Evolutionary conservation across 768 basidiomycete species (phyloP), one percentile per base, ranked within the genome.

Genomic region (Coprinopsis marcescibilis): DNA sequence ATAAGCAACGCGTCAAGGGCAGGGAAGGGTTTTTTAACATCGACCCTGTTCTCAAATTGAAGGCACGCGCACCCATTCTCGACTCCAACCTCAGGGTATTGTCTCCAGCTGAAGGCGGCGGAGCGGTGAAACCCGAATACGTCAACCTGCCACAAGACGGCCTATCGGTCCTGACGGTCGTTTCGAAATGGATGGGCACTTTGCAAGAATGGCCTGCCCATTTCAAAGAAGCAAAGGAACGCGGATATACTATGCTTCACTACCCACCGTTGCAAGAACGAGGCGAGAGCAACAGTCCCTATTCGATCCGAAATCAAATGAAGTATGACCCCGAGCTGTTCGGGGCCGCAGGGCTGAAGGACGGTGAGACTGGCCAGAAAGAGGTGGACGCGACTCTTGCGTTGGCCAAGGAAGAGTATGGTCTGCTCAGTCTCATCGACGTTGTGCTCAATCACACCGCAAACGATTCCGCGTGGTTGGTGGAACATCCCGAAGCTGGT

Each of bases 131-230:
- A 37, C 62, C 75, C 6, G 68, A 80, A 41, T 62, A 68, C 39
- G 71, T 87, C 52, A 74, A 87, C 55, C 69, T 98, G 14, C 86
- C 92, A 1, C 75, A 97, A 34, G 87, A 96, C 60, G 92, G 89
- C 13, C 74, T 99, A 6, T 79, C 86, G 26, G 84, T 98, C 58
- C 70, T 98, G 46, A 93, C 89, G 3, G 74, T 95, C 30, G 83
- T 99, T 36, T 95, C 93, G 1, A 99, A 99, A 63, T 99, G 96
- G 96, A 96, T 97, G 90, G 95, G 94, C 1, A 76, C 85, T 1
- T 65, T 90, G 27, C 63, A 70, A 10, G 71, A 82, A 24, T 98
- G 96, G 96, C 72, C 67, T 35, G 72, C 74, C 2, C 81, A 89
- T 60, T 89, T 96, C 54, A 73, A 77, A 40, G 91, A 94, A 65